Evolutionary conservation across 108 stramenopile species (phyloP), one percentile per base, ranked within the genome.

Genomic region (Nitzschia putrida): DNA sequence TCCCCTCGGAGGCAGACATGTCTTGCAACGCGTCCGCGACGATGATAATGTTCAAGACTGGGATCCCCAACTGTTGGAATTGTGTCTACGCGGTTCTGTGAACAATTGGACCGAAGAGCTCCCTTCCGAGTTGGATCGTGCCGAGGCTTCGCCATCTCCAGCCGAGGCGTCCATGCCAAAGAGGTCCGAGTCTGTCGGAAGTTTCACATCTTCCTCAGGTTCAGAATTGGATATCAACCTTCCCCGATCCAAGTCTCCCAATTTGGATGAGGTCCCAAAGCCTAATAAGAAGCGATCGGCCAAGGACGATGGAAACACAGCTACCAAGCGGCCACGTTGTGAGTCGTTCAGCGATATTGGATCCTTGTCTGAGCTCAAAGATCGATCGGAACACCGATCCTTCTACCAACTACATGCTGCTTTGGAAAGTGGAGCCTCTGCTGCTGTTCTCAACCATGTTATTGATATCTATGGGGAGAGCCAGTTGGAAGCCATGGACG

Each of bases 331-430:
- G 18, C 57, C 43, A 38, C 49, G 26, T 14, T 38, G 24, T 37
- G 20, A 40, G 45, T 34, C 16, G 3, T 11, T 13, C 1, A 20
- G 39, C 37, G 43, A 24, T 11, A 22, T n/a, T 34, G 50, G 20
- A 10, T 51, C 29, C 6, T 29, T 66, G 18, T 66, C 52, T 8
- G 43, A 57, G 25, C 21, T 12, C 7, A 16, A n/a, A 3, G 61
- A 10, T 11, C 41, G 55, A 20, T 72, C 61, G 0, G 49, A 57
- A 14, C 66, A 55, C 4, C 72, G 71, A 26, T 40, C 57, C 8
- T 83, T 83, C 41, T 51, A 80, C 39, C 52, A 80, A 34, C 51
- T 85, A 3, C 84, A 85, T 56, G 80, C 84, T 8, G 84, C 84
- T 3, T 39, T 85, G 37, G 61, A 75, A 61, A 66, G 68, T 20